Conservation (phyloP, 139 green algal species). For the Volvox africanus region DNA sequence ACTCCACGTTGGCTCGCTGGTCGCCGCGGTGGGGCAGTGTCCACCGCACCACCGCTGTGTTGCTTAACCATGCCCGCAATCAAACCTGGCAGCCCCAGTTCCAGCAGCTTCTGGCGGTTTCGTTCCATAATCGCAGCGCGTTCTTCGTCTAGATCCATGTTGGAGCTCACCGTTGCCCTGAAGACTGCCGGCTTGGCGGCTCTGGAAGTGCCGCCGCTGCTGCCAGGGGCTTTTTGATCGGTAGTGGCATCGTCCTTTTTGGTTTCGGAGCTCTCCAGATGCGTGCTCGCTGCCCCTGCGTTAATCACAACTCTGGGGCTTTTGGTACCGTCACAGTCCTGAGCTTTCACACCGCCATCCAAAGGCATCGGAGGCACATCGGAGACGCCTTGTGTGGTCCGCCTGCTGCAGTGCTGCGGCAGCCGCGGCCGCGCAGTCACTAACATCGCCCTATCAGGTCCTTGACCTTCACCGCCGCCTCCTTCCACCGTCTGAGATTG, state of each 20-base stretch:
- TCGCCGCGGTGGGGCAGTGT: background rate
- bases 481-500: no score
- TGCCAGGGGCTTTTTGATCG: no score
- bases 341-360: no score
- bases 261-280: no score
- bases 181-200: background rate
- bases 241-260: no score
- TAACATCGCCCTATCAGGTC: no score
- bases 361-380: no score
- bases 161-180: background rate
- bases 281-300: no score
- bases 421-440: background rate
- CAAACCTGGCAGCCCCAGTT: slow-evolving; percentile 29
- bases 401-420: background rate
- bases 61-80: background rate
- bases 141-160: background rate
- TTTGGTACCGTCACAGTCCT: no score
- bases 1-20: slow-evolving; percentile 27
- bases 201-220: background rate
- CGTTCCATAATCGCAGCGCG: slow-evolving; percentile 33
- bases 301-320: no score
- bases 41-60: background rate
- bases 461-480: no score
- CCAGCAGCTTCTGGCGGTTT: slow-evolving; percentile 31
- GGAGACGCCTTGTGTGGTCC: no score